Evolutionary conservation across 2,329 filamentous ascomycete genomes (phyloP), one percentile per base, ranked within the genome.

Genomic region (Mycogone perniciosa): DNA sequence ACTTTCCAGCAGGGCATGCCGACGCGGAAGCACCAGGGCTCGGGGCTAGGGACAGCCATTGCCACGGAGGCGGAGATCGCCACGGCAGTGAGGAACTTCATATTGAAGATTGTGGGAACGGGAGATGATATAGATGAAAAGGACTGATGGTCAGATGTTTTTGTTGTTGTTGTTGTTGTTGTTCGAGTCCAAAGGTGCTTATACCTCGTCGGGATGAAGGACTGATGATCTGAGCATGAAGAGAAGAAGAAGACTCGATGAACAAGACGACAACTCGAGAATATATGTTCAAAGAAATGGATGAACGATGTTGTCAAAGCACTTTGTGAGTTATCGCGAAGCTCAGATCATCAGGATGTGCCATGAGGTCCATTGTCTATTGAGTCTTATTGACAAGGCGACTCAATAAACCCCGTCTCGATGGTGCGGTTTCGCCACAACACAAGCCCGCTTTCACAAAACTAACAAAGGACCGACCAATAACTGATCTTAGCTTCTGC

Each of bases 1-100:
- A 64, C 66, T 54, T 62, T 68, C 62, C 63, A 66, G 65, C 69
- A 71, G 0, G 59, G 50, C 55, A 64, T 52, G 39, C 68, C 66
- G n/a, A 55, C 53, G 27, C 52, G 57, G 8, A 31, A 54, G 58
- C 65, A 67, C 59, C 59, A 62, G 8, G 52, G 57, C 39, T 55
- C 54, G 7, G 55, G 54, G 13, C 50, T 50, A 7, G 60, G 59
- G 8, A 55, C 53, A 20, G 57, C 59, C 26, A 58, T 46, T 20
- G 42, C 54, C 31, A 45, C 50, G 31, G 57, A 51, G 37, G 57
- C 56, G 51, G 62, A 34, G 41, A 59, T 29, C 51, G 59, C 58
- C 44, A 63, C 27, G 54, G 60, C 52, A 31, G 63, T 52, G 45
- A 65, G 40, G 30, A 58, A 58, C 61, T 64, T 66, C 64, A 66